Evolutionary conservation across 331 rosid species (phyloP).

Genomic region (Quercus tomentella): DNA sequence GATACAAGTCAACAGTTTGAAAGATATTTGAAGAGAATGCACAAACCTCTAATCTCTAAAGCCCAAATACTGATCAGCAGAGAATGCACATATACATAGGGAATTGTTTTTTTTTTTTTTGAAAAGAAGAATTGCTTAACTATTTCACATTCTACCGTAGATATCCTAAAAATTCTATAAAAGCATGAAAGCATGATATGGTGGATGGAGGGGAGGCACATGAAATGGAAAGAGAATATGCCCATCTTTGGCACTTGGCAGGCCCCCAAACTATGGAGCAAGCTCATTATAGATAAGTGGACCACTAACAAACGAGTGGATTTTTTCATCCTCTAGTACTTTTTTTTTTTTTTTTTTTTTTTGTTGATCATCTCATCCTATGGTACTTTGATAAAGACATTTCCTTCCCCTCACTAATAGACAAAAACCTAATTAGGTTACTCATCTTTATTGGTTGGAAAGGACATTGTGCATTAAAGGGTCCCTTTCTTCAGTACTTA

Average conservation of each 20-base stretch:
- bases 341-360: neutral
- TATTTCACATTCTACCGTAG: too few relatives aligned
- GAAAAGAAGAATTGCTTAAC: too few relatives aligned
- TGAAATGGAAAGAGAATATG: slow-evolving; percentile 1
- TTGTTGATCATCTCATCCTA: neutral
- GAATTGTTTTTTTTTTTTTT: too few relatives aligned
- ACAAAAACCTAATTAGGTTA: slow-evolving; percentile 10
- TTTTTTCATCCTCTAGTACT: slow-evolving; percentile 5
- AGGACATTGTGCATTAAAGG: slow-evolving; percentile 4
- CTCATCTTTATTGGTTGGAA: slow-evolving; percentile 3
- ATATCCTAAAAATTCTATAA: too few relatives aligned
- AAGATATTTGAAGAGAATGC: slow-evolving; percentile 5
- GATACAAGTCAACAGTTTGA: neutral
- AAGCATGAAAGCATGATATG: too few relatives aligned
- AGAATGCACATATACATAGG: too few relatives aligned
- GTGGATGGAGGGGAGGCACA: too few relatives aligned
- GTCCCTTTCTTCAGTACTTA: neutral
- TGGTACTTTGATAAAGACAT: slow-evolving; percentile 20
- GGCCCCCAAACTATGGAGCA: slow-evolving; percentile 19
- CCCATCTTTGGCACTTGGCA: slow-evolving; percentile 20
- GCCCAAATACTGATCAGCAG: slow-evolving; percentile 34
- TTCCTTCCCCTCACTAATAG: neutral
- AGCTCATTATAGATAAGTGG: slow-evolving; percentile 38
- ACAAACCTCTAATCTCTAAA: slow-evolving; percentile 48
- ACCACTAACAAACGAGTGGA: slow-evolving; percentile 15